Conservation (phyloP, 495 filamentous ascomycete genomes). For the Hypoxylon fragiforme region DNA sequence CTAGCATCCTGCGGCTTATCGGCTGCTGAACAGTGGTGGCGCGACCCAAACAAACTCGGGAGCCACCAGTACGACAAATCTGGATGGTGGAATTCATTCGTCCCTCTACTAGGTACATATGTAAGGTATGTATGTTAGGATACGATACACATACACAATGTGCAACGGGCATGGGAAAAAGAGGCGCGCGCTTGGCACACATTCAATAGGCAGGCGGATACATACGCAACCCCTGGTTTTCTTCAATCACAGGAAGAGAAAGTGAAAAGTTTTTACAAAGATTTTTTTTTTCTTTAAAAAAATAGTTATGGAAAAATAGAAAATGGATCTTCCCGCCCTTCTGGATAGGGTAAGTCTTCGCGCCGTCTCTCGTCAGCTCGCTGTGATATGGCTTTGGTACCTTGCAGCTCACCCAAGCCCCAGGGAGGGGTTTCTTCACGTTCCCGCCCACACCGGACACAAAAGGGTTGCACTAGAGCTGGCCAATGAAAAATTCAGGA, state of each 20-base stretch:
- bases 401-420: constrained; percentile 26
- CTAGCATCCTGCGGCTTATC: too few species aligned
- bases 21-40: too few species aligned
- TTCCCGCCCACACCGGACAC: constrained; percentile 23
- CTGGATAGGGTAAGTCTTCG: constrained; percentile 23
- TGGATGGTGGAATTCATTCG: too few species aligned
- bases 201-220: constrained; percentile 1
- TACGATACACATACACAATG: too few species aligned
- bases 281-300: too few species aligned
- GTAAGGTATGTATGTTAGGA: too few species aligned
- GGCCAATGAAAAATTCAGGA: constrained; percentile 16
- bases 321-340: too few species aligned
- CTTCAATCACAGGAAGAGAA: not conserved
- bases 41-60: too few species aligned
- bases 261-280: constrained; percentile 10
- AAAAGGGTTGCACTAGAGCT: not conserved
- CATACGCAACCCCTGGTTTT: constrained; percentile 9
- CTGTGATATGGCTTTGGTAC: constrained; percentile 30
- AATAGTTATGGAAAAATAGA: too few species aligned
- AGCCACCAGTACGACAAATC: too few species aligned
- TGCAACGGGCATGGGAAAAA: not conserved
- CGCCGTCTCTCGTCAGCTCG: constrained; percentile 29
- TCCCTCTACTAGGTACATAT: too few species aligned
- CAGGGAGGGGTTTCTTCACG: constrained; percentile 20
- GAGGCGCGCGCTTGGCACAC: not conserved